Evolutionary conservation across 2,329 filamentous ascomycete species (phyloP), one percentile per base, ranked within the genome.

Genomic region (Cyclaneusma minus): DNA sequence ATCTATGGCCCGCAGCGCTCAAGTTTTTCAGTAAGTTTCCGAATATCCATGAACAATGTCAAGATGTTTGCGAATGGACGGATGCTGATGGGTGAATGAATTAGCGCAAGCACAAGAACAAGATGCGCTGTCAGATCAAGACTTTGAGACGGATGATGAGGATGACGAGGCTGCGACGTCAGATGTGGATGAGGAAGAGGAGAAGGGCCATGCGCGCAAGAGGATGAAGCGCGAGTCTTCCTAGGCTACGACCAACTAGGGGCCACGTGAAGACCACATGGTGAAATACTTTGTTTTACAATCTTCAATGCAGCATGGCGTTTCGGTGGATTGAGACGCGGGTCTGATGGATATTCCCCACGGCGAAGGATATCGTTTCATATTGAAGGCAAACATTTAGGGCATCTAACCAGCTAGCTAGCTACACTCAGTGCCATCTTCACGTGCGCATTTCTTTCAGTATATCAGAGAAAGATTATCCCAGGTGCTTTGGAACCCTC

Each of bases 1-100:
- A 95, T 40, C 58, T 95, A 27, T 94, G 78, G 75, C 80, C 82
- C 24, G 71, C 73, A 35, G 87, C 85, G 31, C 75, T 92, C 50
- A 82, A 80, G 51, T 91, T 89, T 57, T 95, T 89, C 57, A 79
- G 82, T 89, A 60, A 56, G 80, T 68, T 3, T 18, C 4, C 8
- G 18, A 29, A 24, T 29, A 24, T 32, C 10, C 20, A 21, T 14
- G 28, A 9, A 7, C 12, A 11, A n/a, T 24, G 5, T n/a, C n/a
- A n/a, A n/a, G n/a, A n/a, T n/a, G n/a, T n/a, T 13, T 20, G 14
- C 10, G 7, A 9, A 19, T 7, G 14, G 8, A 24, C 24, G 14
- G 7, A 28, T 28, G 25, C 55, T 67, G 47, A 65, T 46, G 29
- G 27, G 26, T 29, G 13, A 13, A 19, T 28, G 11, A 12, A 13